These are phyloP conservation scores for Trichothecium roseum DNA, from an alignment of 2,329 filamentous ascomycete species.

Conservation along the genomic window DNA sequence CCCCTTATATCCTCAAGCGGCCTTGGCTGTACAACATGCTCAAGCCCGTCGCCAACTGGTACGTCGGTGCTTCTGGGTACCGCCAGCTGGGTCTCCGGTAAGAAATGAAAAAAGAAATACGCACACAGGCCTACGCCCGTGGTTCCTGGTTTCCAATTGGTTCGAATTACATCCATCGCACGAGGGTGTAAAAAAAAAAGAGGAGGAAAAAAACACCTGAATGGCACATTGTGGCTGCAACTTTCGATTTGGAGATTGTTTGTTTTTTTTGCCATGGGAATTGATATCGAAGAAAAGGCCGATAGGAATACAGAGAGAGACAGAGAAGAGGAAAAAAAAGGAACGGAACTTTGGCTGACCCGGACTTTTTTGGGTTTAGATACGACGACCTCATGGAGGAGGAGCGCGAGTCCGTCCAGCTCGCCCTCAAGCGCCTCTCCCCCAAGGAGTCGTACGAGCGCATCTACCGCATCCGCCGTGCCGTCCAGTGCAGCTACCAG, in stretches of 20 bases:
- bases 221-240: too few species aligned
- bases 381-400: slow-evolving; percentile 92
- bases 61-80: slow-evolving; percentile 82
- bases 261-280: too few species aligned
- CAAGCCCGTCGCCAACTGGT: slow-evolving; percentile 79
- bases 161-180: too few species aligned
- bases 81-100: slow-evolving; percentile 87
- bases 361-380: slow-evolving; percentile 34
- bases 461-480: slow-evolving; percentile 91
- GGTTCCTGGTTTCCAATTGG: too few species aligned
- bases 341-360: neutral
- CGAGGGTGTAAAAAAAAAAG: too few species aligned
- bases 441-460: slow-evolving; percentile 92
- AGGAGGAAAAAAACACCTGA: too few species aligned
- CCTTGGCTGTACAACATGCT: slow-evolving; percentile 74
- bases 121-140: too few species aligned
- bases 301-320: too few species aligned
- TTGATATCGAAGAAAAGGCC: too few species aligned
- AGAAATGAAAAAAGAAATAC: too few species aligned
- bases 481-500: slow-evolving; percentile 64
- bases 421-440: slow-evolving; percentile 81
- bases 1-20: slow-evolving; percentile 69
- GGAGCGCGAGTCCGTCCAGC: slow-evolving; percentile 77
- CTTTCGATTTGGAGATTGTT: too few species aligned
- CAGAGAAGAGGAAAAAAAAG: neutral